Evolutionary conservation across 2,329 filamentous ascomycete species (phyloP), one percentile per base, ranked within the genome.

Genomic region (Trichothecium sympodiale): DNA sequence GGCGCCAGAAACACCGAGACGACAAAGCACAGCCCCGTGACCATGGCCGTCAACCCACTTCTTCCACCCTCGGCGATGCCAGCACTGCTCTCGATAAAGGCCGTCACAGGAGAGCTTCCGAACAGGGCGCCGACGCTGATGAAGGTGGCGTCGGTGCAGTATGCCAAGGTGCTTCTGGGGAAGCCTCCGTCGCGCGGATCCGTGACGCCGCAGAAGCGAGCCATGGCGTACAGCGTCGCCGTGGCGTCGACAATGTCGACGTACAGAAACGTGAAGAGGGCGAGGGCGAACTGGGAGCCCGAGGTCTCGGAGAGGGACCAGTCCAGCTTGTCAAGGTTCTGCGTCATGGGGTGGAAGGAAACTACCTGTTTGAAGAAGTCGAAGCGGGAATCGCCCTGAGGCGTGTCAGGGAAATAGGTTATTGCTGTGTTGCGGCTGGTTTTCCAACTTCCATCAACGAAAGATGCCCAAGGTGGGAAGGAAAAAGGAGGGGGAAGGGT

Each of bases 201-300:
- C 45, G 82, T 74, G 31, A 72, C 70, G 18, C 76, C 74, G 41
- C 74, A 78, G 59, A 85, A 85, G 16, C 79, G 77, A 2, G 81
- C 82, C 81, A 87, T 86, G n/a, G 80, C 82, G 59, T 85, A 86
- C 27, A 86, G 61, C 1, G 81, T 86, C 29, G 80, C 82, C 0
- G 82, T 86, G 48, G 77, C 79, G 51, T 87, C 82, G 40, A 87
- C 77, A 45, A 86, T 83, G 47, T 86, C 82, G 34, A 87, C 82
- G 40, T 86, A 86, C 3, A 87, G 67, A 51, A 87, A 85, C 1
- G 82, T 86, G 50, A 86, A 77, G 35, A 86, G 70, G 0, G 81
- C 80, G 4, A 85, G 63, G 8, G 70, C 73, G 48, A 85, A 85
- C 43, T 83, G 74, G 1, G 67, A 67, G 5, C 67, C 67, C 25